Evolutionary conservation across 164 flowering plant genomes (phyloP), one percentile per base, ranked within the genome.

Genomic region (Kingdonia uniflora): DNA sequence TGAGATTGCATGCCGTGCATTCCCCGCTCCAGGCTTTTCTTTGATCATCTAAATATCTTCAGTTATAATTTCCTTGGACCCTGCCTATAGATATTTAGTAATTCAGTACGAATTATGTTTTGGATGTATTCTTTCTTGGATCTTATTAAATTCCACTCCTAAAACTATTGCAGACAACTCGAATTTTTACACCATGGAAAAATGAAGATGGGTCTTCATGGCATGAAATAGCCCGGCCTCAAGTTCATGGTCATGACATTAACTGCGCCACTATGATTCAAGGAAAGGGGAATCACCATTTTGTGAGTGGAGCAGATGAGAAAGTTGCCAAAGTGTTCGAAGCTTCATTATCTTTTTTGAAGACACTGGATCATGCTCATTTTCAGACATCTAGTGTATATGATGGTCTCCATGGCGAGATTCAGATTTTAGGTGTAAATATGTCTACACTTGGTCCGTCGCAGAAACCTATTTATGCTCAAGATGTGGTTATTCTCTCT

Each of bases 201-300:
- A 64, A 53, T 54, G 77, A 56, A 42, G 74, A 70, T 42, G 58
- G 37, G 35, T 56, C 60, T 58, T 55, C 71, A 19, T 92, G 97
- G 99, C 89, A 86, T 74, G 99, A 92, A 80, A 80, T 92, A 54
- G 87, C 95, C 66, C 89, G 99, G 42, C 97, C 99, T 40, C 99
- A 92, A 70, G 87, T 92, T 69, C 99, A 92, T 69, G 99, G 97
- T 39, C 99, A 92, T 68, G 99, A 92, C 71, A 81, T 92, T 26
- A 88, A 88, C 56, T 92, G 97, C 69, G 82, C 80, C 40, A 48
- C 99, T 8, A 58, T 88, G 52, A 74, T 92, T 59, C 73, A 69
- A 59, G 91, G 88, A 59, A 84, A 81, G 55, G 95, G 97, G 25
- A 88, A 86, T 62, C 85, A 92, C 49, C 78, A 84, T 13, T 88